A percentile compares a stretch with the other conserved stretches of the same genome.
phyloP scores from a whole-genome alignment of 2,329 filamentous ascomycete genomes.

The Pseudogymnoascus sp. region DNA sequence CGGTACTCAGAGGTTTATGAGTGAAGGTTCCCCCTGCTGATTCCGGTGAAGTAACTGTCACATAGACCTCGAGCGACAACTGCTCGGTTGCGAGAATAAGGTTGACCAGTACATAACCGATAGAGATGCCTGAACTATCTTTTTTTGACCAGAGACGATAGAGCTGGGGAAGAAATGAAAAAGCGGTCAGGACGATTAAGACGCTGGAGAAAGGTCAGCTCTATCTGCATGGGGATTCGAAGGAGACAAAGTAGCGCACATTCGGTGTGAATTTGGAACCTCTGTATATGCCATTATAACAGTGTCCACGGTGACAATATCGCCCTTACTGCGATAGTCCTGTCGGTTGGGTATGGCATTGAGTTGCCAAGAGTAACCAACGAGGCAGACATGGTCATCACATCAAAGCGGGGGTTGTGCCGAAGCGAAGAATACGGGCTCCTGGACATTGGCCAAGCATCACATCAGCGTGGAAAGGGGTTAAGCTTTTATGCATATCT shows the following conservation, averaged over 20 bases:
- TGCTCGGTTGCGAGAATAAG: constrained; percentile 10
- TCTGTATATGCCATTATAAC: not conserved
- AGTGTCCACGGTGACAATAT: not conserved
- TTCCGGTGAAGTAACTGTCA: constrained; percentile 2
- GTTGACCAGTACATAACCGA: not conserved
- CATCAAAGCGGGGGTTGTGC: too few species aligned
- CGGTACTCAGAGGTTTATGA: not conserved
- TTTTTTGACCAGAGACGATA: not conserved
- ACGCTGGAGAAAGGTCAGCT: not conserved
- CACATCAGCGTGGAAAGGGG: not conserved
- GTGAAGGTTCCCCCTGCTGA: not conserved
- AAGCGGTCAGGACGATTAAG: not conserved
- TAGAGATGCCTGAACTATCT: not conserved
- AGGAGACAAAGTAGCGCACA: not conserved
- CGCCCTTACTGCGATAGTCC: not conserved
- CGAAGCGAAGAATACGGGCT: too few species aligned
- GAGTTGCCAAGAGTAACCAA: too few species aligned
- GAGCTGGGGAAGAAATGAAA: not conserved
- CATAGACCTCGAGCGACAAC: constrained; percentile 26
- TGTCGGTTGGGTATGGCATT: not conserved
- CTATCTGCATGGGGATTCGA: not conserved
- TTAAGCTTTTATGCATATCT: not conserved
- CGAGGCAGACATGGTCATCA: too few species aligned
- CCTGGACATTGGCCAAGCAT: not conserved
- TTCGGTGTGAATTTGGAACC: not conserved